Evolutionary conservation across 768 basidiomycete genomes (phyloP).

Genomic region (Termitomyces sp.): DNA sequence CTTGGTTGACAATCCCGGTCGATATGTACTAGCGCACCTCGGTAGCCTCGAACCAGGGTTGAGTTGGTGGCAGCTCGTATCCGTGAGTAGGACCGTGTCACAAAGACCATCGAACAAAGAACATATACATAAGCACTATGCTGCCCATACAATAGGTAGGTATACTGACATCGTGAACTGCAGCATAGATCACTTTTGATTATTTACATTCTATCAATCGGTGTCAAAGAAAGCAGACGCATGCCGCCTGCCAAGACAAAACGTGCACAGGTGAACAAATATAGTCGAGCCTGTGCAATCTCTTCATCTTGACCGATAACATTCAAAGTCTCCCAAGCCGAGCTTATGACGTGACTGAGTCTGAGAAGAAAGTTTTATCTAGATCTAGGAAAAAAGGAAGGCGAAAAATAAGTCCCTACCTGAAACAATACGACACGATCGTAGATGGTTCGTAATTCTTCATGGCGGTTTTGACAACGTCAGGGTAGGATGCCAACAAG

Average conservation of each 20-base stretch:
- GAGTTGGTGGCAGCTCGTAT: no score
- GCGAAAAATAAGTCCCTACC: neutral
- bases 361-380: neutral
- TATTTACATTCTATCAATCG: slow-evolving; percentile 9
- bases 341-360: slow-evolving; percentile 6
- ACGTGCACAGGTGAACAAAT: slow-evolving; percentile 8
- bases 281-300: slow-evolving; percentile 7
- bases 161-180: no score
- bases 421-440: slow-evolving; percentile 5
- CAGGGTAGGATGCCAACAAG: slow-evolving; percentile 12
- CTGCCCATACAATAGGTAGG: no score
- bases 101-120: no score
- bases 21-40: no score
- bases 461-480: slow-evolving; percentile 5
- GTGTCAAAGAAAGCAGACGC: slow-evolving; percentile 10
- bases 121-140: no score
- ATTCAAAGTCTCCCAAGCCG: slow-evolving; percentile 9
- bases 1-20: no score
- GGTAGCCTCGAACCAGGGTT: no score
- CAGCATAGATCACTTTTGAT: neutral
- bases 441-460: slow-evolving; percentile 11
- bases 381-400: neutral
- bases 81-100: no score
- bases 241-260: slow-evolving; percentile 6
- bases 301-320: slow-evolving; percentile 12